Percentiles rank a stretch among this genome's conserved stretches.
Evolutionary conservation across 306 rosid species (phyloP).

Genomic region (Malus fusca): DNA sequence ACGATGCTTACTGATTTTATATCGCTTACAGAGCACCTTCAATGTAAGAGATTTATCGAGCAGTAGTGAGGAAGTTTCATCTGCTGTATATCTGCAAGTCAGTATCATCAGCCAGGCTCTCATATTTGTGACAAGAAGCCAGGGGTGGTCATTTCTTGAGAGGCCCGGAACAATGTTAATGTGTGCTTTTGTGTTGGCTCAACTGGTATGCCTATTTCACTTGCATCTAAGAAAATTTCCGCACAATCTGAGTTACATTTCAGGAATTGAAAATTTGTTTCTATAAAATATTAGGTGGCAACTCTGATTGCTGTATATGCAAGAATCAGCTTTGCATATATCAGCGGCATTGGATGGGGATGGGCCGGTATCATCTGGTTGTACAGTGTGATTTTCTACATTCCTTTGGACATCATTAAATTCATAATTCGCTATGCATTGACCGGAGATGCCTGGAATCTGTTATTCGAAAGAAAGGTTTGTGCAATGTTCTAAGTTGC

Average conservation of each 20-base stretch:
- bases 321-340: slow-evolving; percentile 57
- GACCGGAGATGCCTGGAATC: slow-evolving; percentile 86
- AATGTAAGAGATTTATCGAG: slow-evolving; percentile 47
- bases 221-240: neutral
- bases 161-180: slow-evolving; percentile 69
- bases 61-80: slow-evolving; percentile 51
- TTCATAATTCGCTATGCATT: slow-evolving; percentile 60
- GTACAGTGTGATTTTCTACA: slow-evolving; percentile 65
- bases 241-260: neutral
- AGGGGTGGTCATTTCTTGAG: slow-evolving; percentile 67
- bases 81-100: slow-evolving; percentile 75
- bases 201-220: slow-evolving; percentile 40
- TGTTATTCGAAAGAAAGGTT: slow-evolving; percentile 67
- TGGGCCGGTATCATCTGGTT: slow-evolving; percentile 91
- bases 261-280: neutral
- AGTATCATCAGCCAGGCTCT: slow-evolving; percentile 90
- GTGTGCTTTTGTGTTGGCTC: slow-evolving; percentile 77
- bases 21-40: slow-evolving; percentile 49
- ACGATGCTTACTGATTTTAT: slow-evolving; percentile 1
- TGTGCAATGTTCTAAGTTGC: slow-evolving; percentile 1
- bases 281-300: slow-evolving; percentile 47
- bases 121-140: slow-evolving; percentile 77
- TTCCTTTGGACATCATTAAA: slow-evolving; percentile 75
- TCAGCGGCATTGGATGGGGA: slow-evolving; percentile 79
- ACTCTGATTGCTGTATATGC: slow-evolving; percentile 81